Conservation (phyloP, 257 asterid genomes). For the Rhazya stricta region DNA sequence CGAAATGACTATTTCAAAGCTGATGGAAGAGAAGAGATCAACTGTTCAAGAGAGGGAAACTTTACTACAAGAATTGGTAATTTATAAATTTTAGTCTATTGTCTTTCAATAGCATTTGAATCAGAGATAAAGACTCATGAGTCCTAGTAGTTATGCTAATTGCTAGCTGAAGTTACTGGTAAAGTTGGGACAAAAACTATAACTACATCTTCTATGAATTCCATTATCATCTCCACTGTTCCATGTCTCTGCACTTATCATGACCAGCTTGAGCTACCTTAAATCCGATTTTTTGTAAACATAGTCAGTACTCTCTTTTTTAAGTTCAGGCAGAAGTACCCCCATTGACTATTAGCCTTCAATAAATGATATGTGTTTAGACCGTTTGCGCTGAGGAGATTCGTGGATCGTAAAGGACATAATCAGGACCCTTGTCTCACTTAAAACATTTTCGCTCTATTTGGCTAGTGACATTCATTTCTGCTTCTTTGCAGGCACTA, state of each 20-base stretch:
- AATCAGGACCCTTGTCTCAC: not conserved
- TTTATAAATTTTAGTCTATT: slow-evolving; percentile 6
- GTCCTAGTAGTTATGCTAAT: not conserved
- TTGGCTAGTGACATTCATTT: slow-evolving; percentile 10
- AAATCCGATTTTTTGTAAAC: not conserved
- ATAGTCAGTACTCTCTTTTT: not conserved
- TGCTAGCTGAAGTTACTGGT: not conserved
- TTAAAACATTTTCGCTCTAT: not conserved
- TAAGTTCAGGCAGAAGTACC: not conserved
- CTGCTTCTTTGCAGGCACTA: slow-evolving; percentile 36
- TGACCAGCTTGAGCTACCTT: not conserved
- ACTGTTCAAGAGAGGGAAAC: slow-evolving; percentile 36
- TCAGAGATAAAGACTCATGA: not conserved
- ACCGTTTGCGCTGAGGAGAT: not conserved
- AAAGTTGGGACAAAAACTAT: not conserved
- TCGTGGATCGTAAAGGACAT: not conserved
- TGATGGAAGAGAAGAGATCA: slow-evolving; percentile 47
- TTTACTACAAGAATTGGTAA: slow-evolving; percentile 56
- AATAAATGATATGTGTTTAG: not conserved
- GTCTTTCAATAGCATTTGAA: not conserved
- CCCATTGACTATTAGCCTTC: not conserved
- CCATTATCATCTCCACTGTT: not conserved
- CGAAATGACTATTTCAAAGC: slow-evolving; percentile 43
- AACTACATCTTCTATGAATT: not conserved
- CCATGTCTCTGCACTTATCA: not conserved